phyloP scores from a whole-genome alignment of 1,284 basidiomycete genomes.

The Rhodotorula sp. region DNA sequence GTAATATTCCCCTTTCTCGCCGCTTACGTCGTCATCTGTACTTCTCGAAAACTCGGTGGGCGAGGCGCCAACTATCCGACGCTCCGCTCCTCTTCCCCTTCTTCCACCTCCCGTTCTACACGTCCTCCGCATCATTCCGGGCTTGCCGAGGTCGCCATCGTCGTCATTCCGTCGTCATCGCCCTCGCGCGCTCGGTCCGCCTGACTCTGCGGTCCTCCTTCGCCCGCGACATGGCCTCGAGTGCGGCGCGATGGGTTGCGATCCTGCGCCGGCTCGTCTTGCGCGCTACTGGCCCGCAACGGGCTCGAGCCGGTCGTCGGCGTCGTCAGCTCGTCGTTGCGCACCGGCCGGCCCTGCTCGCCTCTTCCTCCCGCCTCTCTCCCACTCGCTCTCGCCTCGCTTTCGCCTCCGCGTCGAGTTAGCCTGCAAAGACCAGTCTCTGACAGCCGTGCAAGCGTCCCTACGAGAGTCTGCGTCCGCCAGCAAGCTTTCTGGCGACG shows the following conservation, averaged over 20 bases:
- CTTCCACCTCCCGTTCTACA: not conserved
- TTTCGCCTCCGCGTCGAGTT: not conserved
- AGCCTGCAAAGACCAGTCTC: slow-evolving; percentile 6
- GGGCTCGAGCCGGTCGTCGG: not conserved
- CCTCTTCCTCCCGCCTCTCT: not conserved
- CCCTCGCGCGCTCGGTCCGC: not conserved
- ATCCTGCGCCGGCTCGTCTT: not conserved
- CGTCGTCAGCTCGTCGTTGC: not conserved
- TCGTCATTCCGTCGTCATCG: not conserved
- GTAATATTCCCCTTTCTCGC: slow-evolving; percentile 3
- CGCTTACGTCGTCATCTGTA: not conserved
- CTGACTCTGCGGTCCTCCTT: not conserved
- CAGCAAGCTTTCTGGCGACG: too few relatives aligned
- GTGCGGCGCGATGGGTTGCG: not conserved
- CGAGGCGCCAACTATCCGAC: not conserved
- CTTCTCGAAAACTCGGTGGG: not conserved
- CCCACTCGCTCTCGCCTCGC: not conserved
- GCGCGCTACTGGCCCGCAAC: not conserved
- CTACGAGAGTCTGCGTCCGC: too few relatives aligned
- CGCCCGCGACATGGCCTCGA: not conserved
- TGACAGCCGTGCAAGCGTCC: too few relatives aligned
- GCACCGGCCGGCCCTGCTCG: not conserved
- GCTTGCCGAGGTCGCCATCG: not conserved
- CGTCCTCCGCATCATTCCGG: too few relatives aligned
- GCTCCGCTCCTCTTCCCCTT: not conserved